phyloP scores from a whole-genome alignment of 2,329 filamentous ascomycete genomes.

The Epichloe sp. region DNA sequence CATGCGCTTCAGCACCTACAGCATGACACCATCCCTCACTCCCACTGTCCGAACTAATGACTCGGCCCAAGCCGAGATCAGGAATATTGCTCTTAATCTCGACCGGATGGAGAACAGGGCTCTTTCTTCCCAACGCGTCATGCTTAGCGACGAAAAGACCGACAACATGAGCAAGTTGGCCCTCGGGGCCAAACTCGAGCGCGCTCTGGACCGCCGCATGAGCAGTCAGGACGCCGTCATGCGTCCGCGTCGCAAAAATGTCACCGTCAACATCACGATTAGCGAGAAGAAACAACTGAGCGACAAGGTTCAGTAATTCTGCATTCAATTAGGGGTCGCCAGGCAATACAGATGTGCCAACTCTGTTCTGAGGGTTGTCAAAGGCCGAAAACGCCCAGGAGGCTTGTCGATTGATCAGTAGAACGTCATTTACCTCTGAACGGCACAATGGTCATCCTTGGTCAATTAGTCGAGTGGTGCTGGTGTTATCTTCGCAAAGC shows the following conservation, averaged over 20 bases:
- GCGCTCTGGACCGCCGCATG: conserved; percentile 77
- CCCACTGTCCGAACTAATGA: conserved; percentile 39
- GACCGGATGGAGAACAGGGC: conserved; percentile 85
- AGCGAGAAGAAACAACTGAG: conserved; percentile 25
- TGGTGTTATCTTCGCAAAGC: background rate
- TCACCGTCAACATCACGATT: conserved; percentile 9
- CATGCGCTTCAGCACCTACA: conserved; percentile 48
- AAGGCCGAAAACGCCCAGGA: background rate
- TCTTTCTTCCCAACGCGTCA: conserved; percentile 59
- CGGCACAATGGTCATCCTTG: background rate
- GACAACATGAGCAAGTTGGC: conserved; percentile 77
- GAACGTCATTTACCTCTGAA: too few species aligned
- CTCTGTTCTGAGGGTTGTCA: background rate
- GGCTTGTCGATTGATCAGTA: background rate
- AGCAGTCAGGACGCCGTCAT: conserved; percentile 79
- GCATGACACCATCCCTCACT: conserved; percentile 48
- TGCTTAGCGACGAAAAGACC: conserved; percentile 64
- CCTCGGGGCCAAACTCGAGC: conserved; percentile 79
- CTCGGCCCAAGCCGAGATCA: conserved; percentile 43
- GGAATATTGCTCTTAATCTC: conserved; percentile 64
- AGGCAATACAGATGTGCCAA: background rate
- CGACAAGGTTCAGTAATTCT: conserved; percentile 18
- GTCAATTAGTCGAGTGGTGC: background rate
- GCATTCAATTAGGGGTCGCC: background rate
- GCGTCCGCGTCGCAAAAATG: conserved; percentile 37